Evolutionary conservation across 495 filamentous ascomycete genomes (phyloP), one percentile per base, ranked within the genome.

Genomic region (Aspergillus coremiiformis): DNA sequence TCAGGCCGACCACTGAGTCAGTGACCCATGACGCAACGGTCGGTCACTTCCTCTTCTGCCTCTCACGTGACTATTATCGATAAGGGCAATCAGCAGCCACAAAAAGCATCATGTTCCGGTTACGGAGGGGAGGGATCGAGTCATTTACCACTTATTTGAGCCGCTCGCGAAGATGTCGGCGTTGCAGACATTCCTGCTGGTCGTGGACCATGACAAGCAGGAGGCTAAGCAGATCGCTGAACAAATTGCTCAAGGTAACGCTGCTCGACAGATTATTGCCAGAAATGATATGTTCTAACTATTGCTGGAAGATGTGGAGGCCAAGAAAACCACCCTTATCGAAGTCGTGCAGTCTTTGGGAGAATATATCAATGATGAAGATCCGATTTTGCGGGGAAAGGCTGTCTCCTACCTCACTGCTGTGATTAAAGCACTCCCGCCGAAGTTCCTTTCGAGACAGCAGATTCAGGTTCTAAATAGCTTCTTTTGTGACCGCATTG

Each of bases 351-450:
- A 86, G 61, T 80, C 78, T 11, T 68, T 89, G 22, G 82, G 79
- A 10, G 81, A 85, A 66, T 86, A 86, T 47, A 75, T 89, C 52
- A 86, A 85, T 45, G 79, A 85, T 57, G 84, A 87, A 51, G 84
- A 89, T 64, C 71, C 71, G 37, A 75, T 76, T 23, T 62, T 83
- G 21, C 77, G 85, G 7, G 74, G 81, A 19, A 86, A 84, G 68
- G 81, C 83, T 0, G 76, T 89, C 54, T 77, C 78, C 29, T 89
- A 84, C 64, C 77, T 89, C 32, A 80, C 84, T 2, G 77, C 82
- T 24, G 78, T 88, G 39, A 78, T 89, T 49, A 71, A 66, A 45
- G 70, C 70, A 23, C 62, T 87, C 2, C 70, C 78, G n/a, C 66
- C 75, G 15, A 80, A 75, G 47, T 77, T 78, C 37, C 68, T 89